Base-by-base conservation (phyloP, 1,284 basidiomycete species). In the Grifola frondosa region DNA sequence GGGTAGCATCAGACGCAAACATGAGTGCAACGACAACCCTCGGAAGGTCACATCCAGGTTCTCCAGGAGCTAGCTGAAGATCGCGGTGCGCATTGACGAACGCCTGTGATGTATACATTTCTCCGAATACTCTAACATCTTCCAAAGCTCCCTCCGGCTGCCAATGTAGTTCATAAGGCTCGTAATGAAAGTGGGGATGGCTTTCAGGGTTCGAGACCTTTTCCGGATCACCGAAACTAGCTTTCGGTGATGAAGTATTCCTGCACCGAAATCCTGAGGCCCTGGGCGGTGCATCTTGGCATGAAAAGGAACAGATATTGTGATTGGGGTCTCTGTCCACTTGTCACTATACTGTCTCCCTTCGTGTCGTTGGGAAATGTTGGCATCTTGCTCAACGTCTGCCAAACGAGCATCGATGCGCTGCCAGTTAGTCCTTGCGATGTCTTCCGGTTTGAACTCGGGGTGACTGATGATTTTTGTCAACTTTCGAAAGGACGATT, bases 401-500 rank as follows among this genome's bases (percentile, higher is more conserved):
- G n/a, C n/a, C n/a, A n/a, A n/a, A n/a, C n/a, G n/a, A n/a, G n/a
- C n/a, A n/a, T n/a, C n/a, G n/a, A n/a, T n/a, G n/a, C n/a, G n/a
- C n/a, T n/a, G n/a, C n/a, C n/a, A n/a, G n/a, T n/a, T n/a, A n/a
- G n/a, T n/a, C n/a, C n/a, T n/a, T n/a, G 10, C 10, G 16, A 7
- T 38, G n/a, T n/a, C 37, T 7, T 22, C 20, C 8, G 32, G 24
- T 11, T 23, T 9, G 39, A 46, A 42, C 13, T 17, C 20, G 15
- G 24, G 19, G 23, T 46, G 33, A 2, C 9, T 30, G 20, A 46
- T n/a, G 9, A 46, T 45, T 9, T 45, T 31, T 4, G 42, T 15
- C 6, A 46, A 40, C 23, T 46, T 33, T 16, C 31, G 28, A 24
- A 46, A 46, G 23, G 32, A 29, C n/a, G 40, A 32, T 30, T 46